These are phyloP conservation scores for Breynia disticha DNA, from an alignment of 441 rosid genomes.

Conservation along the genomic window DNA sequence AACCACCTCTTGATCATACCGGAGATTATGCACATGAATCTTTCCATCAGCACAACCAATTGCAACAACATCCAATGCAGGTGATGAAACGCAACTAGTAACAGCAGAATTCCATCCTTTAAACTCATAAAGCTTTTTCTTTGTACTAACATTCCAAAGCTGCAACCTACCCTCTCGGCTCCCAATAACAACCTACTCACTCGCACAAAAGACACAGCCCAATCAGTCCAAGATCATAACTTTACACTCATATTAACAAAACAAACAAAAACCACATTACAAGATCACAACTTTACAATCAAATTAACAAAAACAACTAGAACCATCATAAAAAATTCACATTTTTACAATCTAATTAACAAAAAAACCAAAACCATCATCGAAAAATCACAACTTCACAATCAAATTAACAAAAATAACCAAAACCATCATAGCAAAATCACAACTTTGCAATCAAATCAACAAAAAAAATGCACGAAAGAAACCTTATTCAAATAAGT, in stretches of 20 bases:
- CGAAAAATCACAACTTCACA: no score
- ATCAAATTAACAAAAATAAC: no score
- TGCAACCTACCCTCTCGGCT: constrained; percentile 81
- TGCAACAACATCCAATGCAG: constrained; percentile 90
- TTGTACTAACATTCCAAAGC: constrained; percentile 92
- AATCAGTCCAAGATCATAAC: no score
- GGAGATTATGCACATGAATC: constrained; percentile 77
- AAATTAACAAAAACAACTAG: no score
- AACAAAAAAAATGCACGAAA: background rate
- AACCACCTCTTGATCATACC: constrained; percentile 61
- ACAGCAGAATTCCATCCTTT: constrained; percentile 79
- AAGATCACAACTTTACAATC: no score
- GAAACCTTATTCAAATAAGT: constrained; percentile 85
- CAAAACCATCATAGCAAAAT: no score
- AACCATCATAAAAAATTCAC: no score
- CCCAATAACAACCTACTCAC: constrained; percentile 63
- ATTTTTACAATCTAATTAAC: no score
- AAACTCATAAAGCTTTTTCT: constrained; percentile 69
- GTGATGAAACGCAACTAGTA: constrained; percentile 75
- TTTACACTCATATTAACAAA: no score
- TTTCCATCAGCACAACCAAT: constrained; percentile 90
- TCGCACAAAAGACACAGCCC: background rate
- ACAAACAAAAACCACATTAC: no score
- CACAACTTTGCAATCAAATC: no score
- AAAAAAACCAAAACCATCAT: no score